These are phyloP conservation scores for Melastoma malabathricum DNA, from an alignment of 345 rosid species.

Conservation along the genomic window DNA sequence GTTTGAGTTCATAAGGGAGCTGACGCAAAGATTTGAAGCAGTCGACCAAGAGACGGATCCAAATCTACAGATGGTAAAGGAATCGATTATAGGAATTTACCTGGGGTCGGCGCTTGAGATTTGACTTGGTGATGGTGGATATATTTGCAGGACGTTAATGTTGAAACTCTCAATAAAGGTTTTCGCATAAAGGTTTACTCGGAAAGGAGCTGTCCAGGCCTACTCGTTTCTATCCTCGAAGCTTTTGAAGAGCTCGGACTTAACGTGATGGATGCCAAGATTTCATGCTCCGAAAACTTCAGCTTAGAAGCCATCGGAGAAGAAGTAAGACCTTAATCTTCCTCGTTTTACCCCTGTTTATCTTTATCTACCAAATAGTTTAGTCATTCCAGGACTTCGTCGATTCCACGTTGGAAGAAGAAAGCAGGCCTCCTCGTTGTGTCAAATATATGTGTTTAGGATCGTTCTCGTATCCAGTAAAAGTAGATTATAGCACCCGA, in stretches of 20 bases:
- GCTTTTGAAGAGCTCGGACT: conserved; percentile 65
- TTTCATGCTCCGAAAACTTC: conserved; percentile 45
- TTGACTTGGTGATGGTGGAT: conserved; percentile 1
- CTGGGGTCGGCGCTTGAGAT: background rate
- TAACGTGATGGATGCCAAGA: conserved; percentile 59
- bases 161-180: conserved; percentile 43
- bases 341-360: background rate
- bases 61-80: conserved; percentile 6
- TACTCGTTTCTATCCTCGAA: conserved; percentile 52
- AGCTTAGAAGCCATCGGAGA: conserved; percentile 43
- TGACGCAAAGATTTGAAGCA: conserved; percentile 17
- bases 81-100: background rate
- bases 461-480: no score
- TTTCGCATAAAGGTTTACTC: conserved; percentile 36
- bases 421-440: no score
- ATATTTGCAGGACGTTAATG: conserved; percentile 23
- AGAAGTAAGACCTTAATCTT: conserved; percentile 25
- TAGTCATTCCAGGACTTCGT: background rate
- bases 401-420: no score
- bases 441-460: no score
- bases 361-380: background rate
- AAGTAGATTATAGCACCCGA: no score
- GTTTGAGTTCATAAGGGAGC: conserved; percentile 16
- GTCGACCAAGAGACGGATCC: conserved; percentile 12
- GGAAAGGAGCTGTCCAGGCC: conserved; percentile 28